Base-by-base conservation (phyloP, 2,329 filamentous ascomycete genomes). In the Diplodia sapinea region DNA sequence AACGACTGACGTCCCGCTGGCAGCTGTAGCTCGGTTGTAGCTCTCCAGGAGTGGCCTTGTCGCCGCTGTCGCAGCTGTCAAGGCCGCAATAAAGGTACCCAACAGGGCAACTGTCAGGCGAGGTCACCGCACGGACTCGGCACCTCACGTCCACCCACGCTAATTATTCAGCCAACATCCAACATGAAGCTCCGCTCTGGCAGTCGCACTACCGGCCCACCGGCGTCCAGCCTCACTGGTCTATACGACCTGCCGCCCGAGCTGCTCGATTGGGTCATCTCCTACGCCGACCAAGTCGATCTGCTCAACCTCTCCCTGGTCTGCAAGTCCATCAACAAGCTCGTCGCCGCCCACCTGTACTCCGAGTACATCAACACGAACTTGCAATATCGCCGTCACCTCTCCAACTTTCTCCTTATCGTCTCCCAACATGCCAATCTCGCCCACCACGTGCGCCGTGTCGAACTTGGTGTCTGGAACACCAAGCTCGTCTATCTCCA, bases 271-370 rank as follows among this genome's bases (percentile, higher is more conserved):
- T 67, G 54, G 40, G 49, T 67, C 20, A 20, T 67, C 12, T 61
- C 65, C 4, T 52, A 54, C 17, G 43, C 49, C 47, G 65, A 62
- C 23, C 20, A 29, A 17, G 56, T 56, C 23, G 65, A 67, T 13
- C 47, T 67, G 3, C 55, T 67, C 31, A 67, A 67, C 47, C 65
- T 67, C 55, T 67, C 65, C 2, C 23, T 67, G 5, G 65, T 62
- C 55, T 67, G 54, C 47, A 62, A 62, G 49, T 52, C 55, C 4
- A 12, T 67, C 20, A 61, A 62, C 43, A 43, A 20, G 47, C 56
- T 61, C 13, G 55, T 67, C 4, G 8, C 33, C 15, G 15, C 65
- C 7, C 23, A 12, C n/a, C 33, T 67, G 47, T 67, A 61, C 55
- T 17, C 55, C 4, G 49, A 59, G 5, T 67, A 67, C 55, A 40